Percentiles rank a stretch among this genome's conserved stretches.
Evolutionary conservation across 495 filamentous ascomycete species (phyloP).

Genomic region (Penicillium verhagenii): DNA sequence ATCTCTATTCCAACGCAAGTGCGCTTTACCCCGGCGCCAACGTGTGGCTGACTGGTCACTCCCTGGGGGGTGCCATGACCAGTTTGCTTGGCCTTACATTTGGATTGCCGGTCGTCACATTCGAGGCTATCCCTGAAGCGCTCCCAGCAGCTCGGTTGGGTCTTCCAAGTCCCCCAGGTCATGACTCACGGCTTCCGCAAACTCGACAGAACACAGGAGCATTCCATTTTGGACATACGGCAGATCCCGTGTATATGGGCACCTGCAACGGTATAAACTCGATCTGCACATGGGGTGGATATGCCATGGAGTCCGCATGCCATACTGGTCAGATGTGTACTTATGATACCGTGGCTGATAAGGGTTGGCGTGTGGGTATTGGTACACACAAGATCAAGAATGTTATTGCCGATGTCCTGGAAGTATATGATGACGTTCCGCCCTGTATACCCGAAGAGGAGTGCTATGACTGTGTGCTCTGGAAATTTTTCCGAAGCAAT

Average conservation of each 20-base stretch:
- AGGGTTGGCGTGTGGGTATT: conserved; percentile 84
- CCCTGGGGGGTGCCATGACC: conserved; percentile 82
- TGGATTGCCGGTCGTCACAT: conserved; percentile 82
- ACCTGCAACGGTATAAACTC: conserved; percentile 88
- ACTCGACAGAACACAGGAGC: conserved; percentile 68
- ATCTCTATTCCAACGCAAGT: conserved; percentile 90
- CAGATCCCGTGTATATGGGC: conserved; percentile 93
- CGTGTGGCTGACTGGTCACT: conserved; percentile 88
- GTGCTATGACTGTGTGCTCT: conserved; percentile 85
- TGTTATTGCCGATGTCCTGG: conserved; percentile 83
- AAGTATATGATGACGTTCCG: conserved; percentile 75
- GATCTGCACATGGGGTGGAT: conserved; percentile 86
- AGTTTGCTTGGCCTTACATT: conserved; percentile 87
- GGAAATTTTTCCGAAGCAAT: conserved; percentile 94
- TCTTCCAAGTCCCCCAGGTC: conserved; percentile 79
- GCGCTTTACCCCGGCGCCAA: conserved; percentile 81
- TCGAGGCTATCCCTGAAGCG: conserved; percentile 88
- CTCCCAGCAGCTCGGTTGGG: conserved; percentile 82
- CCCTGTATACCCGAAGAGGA: conserved; percentile 70
- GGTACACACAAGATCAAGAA: conserved; percentile 80
- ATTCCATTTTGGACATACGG: conserved; percentile 95
- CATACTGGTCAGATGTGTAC: conserved; percentile 84
- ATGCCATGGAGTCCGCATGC: conserved; percentile 88
- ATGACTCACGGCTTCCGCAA: conserved; percentile 67
- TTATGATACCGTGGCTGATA: conserved; percentile 87